Evolutionary conservation across 2,329 filamentous ascomycete genomes (phyloP).

Genomic region (Triangularia setosa): DNA sequence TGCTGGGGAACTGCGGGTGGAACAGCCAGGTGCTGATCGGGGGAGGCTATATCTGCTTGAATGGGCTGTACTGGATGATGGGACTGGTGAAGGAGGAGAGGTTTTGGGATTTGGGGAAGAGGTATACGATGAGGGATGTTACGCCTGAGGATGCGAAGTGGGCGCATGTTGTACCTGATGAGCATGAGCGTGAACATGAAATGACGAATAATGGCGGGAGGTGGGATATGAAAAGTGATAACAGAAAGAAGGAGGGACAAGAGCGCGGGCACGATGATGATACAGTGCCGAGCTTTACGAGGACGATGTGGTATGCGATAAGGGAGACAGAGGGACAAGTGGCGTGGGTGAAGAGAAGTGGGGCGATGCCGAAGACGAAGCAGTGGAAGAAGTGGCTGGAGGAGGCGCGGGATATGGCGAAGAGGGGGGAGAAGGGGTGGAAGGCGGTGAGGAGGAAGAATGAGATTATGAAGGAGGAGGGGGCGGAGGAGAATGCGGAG

Average conservation of each 20-base stretch:
- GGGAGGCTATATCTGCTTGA: constrained; percentile 54
- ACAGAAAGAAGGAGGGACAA: constrained; percentile 28
- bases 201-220: too few species aligned
- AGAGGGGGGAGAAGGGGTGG: constrained; percentile 36
- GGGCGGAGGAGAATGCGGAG: constrained; percentile 12
- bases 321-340: constrained; percentile 45
- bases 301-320: constrained; percentile 57
- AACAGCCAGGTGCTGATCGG: constrained; percentile 57
- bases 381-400: constrained; percentile 53
- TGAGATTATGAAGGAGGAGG: constrained; percentile 39
- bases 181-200: too few species aligned
- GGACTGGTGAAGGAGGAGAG: constrained; percentile 45
- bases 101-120: constrained; percentile 55
- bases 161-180: constrained; percentile 34
- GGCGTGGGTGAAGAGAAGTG: constrained; percentile 50
- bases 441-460: constrained; percentile 47
- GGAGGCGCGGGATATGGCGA: constrained; percentile 43
- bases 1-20: constrained; percentile 61
- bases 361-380: constrained; percentile 48
- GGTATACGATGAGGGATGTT: constrained; percentile 43
- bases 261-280: constrained; percentile 38
- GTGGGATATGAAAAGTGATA: background rate
- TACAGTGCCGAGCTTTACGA: constrained; percentile 48
- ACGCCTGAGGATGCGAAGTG: constrained; percentile 38
- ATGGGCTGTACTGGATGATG: constrained; percentile 56